phyloP scores from a whole-genome alignment of 148 eudicot genomes.

The Linanthus parryae region DNA sequence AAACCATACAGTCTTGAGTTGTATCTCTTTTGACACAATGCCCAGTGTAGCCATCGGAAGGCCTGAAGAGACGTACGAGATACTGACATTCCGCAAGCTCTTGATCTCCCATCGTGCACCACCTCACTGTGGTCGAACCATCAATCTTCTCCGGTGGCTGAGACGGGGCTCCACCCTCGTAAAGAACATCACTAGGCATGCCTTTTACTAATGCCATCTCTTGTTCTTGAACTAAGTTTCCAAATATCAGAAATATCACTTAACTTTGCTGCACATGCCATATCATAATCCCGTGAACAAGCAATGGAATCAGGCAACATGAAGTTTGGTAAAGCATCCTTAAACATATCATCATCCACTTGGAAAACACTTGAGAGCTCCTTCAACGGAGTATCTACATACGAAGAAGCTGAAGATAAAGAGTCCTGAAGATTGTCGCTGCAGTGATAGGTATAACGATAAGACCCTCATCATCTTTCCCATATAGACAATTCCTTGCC shows the following conservation, averaged over 20 bases:
- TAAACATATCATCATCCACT: conserved; percentile 85
- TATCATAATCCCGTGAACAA: conserved; percentile 11
- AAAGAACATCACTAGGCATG: conserved; percentile 52
- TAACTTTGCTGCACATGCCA: conserved; percentile 2
- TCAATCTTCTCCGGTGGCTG: too few species aligned
- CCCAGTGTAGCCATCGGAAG: too few species aligned
- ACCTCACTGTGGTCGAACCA: too few species aligned
- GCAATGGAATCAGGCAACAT: conserved; percentile 31
- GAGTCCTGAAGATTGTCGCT: conserved; percentile 81
- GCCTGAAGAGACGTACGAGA: too few species aligned
- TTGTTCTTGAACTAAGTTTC: conserved; percentile 23
- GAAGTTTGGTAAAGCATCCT: conserved; percentile 82
- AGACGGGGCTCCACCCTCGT: too few species aligned
- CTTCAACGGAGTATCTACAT: conserved; percentile 33
- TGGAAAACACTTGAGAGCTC: conserved; percentile 22
- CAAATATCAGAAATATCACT: conserved; percentile 19
- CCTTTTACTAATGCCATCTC: conserved; percentile 36
- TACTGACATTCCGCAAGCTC: too few species aligned
- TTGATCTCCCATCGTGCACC: too few species aligned
- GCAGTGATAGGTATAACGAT: too few species aligned
- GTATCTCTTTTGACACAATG: neutral
- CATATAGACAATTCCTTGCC: too few species aligned
- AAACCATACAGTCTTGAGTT: neutral
- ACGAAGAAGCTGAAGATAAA: conserved; percentile 35
- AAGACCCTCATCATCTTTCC: too few species aligned